Base-by-base conservation (phyloP, 148 eudicot species). In the Rhododendron mucronatum region DNA sequence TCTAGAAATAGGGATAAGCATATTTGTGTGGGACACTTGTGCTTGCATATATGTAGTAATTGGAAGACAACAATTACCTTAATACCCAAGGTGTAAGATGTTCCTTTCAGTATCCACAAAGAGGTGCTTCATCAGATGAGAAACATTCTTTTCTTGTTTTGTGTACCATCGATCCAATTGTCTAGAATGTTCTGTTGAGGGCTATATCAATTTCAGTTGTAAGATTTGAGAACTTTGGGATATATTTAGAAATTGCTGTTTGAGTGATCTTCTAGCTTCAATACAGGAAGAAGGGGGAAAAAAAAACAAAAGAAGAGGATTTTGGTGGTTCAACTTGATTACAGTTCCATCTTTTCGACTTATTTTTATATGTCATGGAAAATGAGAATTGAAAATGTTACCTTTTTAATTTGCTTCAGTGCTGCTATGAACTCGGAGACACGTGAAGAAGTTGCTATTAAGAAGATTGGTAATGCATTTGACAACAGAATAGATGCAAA, bases 401-500 rank as follows among this genome's bases (percentile, higher is more conserved):
- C 48, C 44, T 69, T 77, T 90, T 85, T 86, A n/a, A 16, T 88
- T 48, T 86, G 74, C 80, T 63, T 55, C 92, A 94, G 97, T 89
- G 95, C 95, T 86, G 98, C 95, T 53, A 87, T 93, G 87, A 95
- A 94, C 84, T 84, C 98, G 20, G 93, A 94, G 90, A 95, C 98
- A 50, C 83, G 90, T 37, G 98, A 95, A 84, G 92, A 94, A 90
- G 95, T 95, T 87, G 98, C 98, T 37, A 93, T 95, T 84, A 95
- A 95, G 94, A 95, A 94, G 91, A 90, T 95, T 84, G 93, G 92
- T 63, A 94, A 94, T 87, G 96, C 96, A 71, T 95, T 95, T 87
- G 96, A 92, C 82, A 95, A 95, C 84, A 86, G 92, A 86, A 92
- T 95, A 48, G 98, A 95, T 88, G 98, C 96, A 87, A 95, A 95